Conservation (phyloP, 2,329 filamentous ascomycete species). For the Exophiala phaeomuriformis region DNA sequence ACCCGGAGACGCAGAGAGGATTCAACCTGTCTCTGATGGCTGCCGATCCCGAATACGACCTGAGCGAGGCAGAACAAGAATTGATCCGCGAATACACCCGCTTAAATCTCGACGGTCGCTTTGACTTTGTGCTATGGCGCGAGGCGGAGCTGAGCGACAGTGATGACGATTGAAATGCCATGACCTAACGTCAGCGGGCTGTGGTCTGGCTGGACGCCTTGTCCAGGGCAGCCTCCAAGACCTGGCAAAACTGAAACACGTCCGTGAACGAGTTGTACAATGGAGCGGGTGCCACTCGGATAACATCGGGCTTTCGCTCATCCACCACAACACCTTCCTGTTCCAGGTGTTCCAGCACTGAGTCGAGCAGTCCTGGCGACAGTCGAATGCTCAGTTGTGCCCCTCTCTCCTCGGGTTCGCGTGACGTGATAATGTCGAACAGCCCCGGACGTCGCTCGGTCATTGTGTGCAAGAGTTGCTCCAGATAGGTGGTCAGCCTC, state of each 20-base stretch:
- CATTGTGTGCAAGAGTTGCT: slow-evolving; percentile 51
- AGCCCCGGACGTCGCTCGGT: slow-evolving; percentile 29
- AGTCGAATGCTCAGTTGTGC: slow-evolving; percentile 72
- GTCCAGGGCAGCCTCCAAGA: slow-evolving; percentile 15
- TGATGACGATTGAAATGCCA: slow-evolving; percentile 21
- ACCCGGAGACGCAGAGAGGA: slow-evolving; percentile 28
- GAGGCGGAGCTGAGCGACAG: slow-evolving; percentile 25
- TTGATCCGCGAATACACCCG: slow-evolving; percentile 29
- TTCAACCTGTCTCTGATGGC: slow-evolving; percentile 31
- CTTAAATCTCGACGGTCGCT: slow-evolving; percentile 22
- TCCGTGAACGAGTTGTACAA: slow-evolving; percentile 77
- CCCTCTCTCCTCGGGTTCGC: slow-evolving; percentile 60
- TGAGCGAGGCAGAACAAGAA: slow-evolving; percentile 28
- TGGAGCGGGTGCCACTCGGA: slow-evolving; percentile 74
- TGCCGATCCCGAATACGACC: slow-evolving; percentile 22
- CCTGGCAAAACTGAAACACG: slow-evolving; percentile 50
- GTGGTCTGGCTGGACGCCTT: not conserved
- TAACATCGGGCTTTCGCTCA: slow-evolving; percentile 76
- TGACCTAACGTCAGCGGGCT: not conserved
- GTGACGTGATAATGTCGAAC: slow-evolving; percentile 62
- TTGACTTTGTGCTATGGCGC: slow-evolving; percentile 26
- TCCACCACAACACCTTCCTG: slow-evolving; percentile 68
- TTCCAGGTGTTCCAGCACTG: slow-evolving; percentile 56
- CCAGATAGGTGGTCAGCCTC: slow-evolving; percentile 67
- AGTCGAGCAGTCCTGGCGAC: slow-evolving; percentile 61